phyloP scores from a whole-genome alignment of 148 eudicot species.

The Dysphania ambrosioides region DNA sequence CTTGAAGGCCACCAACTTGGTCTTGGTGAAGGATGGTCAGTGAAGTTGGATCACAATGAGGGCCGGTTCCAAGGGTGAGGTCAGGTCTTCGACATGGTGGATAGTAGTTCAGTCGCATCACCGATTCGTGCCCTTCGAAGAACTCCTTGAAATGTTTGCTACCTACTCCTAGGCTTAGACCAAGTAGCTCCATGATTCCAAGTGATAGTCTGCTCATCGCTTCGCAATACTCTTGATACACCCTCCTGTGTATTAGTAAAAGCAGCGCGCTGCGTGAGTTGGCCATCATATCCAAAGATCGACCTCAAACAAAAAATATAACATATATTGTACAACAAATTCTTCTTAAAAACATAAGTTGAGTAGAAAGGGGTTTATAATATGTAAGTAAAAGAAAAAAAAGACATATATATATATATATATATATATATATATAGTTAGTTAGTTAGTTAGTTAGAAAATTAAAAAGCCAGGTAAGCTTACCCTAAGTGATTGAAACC shows the following conservation, averaged over 20 bases:
- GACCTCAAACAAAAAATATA: too few species aligned
- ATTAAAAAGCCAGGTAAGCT: neutral
- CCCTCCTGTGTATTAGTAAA: slow-evolving; percentile 28
- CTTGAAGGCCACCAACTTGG: slow-evolving; percentile 66
- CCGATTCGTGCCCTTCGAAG: slow-evolving; percentile 48
- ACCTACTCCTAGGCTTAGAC: slow-evolving; percentile 52
- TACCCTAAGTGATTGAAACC: slow-evolving; percentile 56
- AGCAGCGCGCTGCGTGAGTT: too few species aligned
- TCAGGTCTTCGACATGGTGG: slow-evolving; percentile 68
- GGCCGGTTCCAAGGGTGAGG: slow-evolving; percentile 61
- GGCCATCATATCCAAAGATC: too few species aligned
- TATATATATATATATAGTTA: too few species aligned
- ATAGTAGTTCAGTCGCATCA: slow-evolving; percentile 63
- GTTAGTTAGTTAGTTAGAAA: too few species aligned
- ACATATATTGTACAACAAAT: too few species aligned
- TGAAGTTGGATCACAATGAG: slow-evolving; percentile 71
- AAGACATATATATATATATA: too few species aligned
- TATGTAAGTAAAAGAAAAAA: too few species aligned
- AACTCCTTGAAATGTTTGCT: slow-evolving; percentile 36
- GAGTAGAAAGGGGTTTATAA: too few species aligned
- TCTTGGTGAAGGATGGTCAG: slow-evolving; percentile 72
- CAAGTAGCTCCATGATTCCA: slow-evolving; percentile 56
- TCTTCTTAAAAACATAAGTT: too few species aligned
- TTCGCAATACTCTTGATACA: slow-evolving; percentile 60
- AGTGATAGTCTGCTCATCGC: slow-evolving; percentile 69